Evolutionary conservation across 345 rosid species (phyloP), one percentile per base, ranked within the genome.

Genomic region (Ceriops decandra): DNA sequence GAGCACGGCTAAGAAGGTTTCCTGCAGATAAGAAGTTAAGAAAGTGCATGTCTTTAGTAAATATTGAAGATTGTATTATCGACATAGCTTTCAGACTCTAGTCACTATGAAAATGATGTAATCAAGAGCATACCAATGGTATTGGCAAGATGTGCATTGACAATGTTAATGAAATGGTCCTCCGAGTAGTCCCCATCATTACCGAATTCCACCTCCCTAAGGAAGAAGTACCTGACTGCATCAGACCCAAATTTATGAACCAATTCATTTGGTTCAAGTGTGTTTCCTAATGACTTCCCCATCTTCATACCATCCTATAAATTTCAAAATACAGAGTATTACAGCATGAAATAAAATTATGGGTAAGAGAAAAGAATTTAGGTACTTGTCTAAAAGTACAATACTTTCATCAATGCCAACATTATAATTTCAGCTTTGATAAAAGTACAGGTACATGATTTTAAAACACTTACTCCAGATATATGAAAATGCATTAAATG

Each of bases 131-230:
- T 85, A 93, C 98, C 98, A 62, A 93, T 83, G 0, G 92, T 93
- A 73, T 93, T 93, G 79, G 97, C 97, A 51, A 93, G 97, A 85
- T 93, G 97, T 36, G 98, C 97, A 79, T 93, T 93, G 76, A 90
- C 91, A 24, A 82, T 89, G 42, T 86, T 85, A 57, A 89, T 78
- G 65, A 93, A 90, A 30, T 92, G 95, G 3, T 87, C 97, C 79
- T 93, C 98, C 51, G 98, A 93, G 70, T 93, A 93, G 81, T 93
- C 96, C 22, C 98, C 98, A 36, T 93, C 98, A 46, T 76, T 90
- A 67, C 98, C 98, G 66, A 93, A 93, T 68, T 93, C 98, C 53
- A 93, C 92, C 80, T 93, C 92, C 53, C 87, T 85, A 60, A 90
- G 82, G 79, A 90, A 87, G 87, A 93, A 93, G 78, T 93, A 93